Evolutionary conservation across 139 green algal genomes (phyloP).

Genomic region (Volvox africanus): DNA sequence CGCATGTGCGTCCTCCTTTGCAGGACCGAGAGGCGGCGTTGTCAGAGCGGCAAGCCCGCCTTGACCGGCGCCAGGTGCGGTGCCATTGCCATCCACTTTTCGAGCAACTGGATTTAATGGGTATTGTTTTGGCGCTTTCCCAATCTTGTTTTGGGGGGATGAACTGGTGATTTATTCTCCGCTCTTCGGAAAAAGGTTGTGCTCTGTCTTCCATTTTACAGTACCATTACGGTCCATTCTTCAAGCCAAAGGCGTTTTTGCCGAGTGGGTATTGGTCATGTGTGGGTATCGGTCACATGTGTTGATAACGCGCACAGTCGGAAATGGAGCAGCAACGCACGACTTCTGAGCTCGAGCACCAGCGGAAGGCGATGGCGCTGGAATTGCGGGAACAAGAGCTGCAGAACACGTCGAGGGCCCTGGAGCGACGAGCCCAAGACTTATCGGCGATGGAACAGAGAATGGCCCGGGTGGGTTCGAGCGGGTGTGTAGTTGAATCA

Average conservation of each 20-base stretch:
- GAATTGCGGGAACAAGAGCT: constrained; percentile 34
- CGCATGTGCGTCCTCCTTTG: too few relatives aligned
- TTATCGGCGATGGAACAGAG: neutral
- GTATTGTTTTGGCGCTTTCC: too few relatives aligned
- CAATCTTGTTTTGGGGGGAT: too few relatives aligned
- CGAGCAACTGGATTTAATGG: too few relatives aligned
- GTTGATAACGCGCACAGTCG: neutral
- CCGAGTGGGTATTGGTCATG: too few relatives aligned
- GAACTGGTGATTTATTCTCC: too few relatives aligned
- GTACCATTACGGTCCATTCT: too few relatives aligned
- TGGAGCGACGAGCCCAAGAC: constrained; percentile 31
- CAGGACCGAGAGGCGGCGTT: constrained; percentile 21
- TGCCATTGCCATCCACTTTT: neutral
- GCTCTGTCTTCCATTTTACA: too few relatives aligned
- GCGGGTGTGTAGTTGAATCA: too few relatives aligned
- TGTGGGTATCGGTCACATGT: too few relatives aligned
- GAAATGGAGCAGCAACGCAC: constrained; percentile 32
- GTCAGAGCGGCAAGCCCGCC: neutral
- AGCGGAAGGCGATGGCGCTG: constrained; percentile 28
- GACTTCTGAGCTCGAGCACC: constrained; percentile 8
- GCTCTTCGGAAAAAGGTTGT: too few relatives aligned
- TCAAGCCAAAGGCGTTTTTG: too few relatives aligned
- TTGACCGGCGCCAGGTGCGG: constrained; percentile 27
- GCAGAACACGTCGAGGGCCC: neutral
- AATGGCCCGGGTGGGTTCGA: neutral